Base-by-base conservation (phyloP, 805 yeast genomes). In the Lipomyces lipofer region DNA sequence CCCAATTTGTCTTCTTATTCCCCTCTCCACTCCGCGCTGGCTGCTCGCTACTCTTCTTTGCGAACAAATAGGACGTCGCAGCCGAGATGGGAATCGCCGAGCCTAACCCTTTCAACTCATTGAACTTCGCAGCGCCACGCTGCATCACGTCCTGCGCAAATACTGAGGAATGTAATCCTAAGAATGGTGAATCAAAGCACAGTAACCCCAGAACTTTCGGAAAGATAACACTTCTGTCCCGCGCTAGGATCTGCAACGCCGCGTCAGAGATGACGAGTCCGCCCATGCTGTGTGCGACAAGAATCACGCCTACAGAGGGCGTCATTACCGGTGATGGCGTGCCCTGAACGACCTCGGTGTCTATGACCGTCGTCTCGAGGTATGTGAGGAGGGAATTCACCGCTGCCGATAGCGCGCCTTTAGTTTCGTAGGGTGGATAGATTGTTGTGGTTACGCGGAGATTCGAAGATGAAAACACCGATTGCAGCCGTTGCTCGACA, bases 251-350 rank as follows among this genome's bases (percentile, higher is more conserved):
- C 46, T 58, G 52, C 12, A 42, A 19, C 21, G 54, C 29, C 12
- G 55, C 32, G 35, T 58, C 62, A 10, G 52, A 17, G 27, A 49
- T 38, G 21, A 58, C 53, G 17, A 58, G 36, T 4, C 62, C 62
- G 28, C 62, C 62, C 62, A 58, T 58, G 21, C 58, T 52, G 33
- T 58, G 62, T 5, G 52, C 62, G 21, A 54, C 54, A 13, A 58
- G 40, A n/a, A 58, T 21, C 7, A 58, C 50, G 10, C 54, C 62
- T 15, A 57, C 60, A 15, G 44, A 19, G 3, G 62, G 62, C 13
- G 35, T 35, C 13, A 56, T 46, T 9, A 56, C 62, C 15, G 61
- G 62, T 35, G 62, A 51, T 13, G 10, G 13, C 10, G 62, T 47
- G 15, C 51, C 43, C n/a, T 47, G 39, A 12, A 21, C n/a, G 5